Evolutionary conservation across 192 early-diverging fungal species (phyloP), one percentile per base, ranked within the genome.

Genomic region (Backusella tarrabulga): DNA sequence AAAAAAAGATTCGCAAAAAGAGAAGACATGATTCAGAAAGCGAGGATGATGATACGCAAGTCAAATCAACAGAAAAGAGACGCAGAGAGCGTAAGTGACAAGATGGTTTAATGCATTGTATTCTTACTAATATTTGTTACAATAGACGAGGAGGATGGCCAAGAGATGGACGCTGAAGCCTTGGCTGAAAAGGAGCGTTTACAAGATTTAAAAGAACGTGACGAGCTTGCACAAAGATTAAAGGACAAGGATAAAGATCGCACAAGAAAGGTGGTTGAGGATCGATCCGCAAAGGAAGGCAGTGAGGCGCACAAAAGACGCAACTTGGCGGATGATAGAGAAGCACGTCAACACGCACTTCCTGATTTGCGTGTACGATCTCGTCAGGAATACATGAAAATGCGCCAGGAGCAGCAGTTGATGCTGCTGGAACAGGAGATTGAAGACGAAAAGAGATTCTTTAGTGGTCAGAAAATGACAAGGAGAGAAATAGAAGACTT

Each of bases 301-400:
- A 85, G 88, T 1, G 93, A 96, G 77, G 83, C 90, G 8, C 78
- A 85, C 34, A 83, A 84, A 68, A 89, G 96, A 4, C 86, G 92
- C n/a, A 88, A 91, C 74, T 83, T 98, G n/a, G 96, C 95, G 6
- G 93, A 96, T 69, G 91, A 97, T 76, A 87, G 79, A 14, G 88
- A 91, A n/a, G 87, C 90, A 1, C 88, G 95, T 29, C 83, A 82
- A 26, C 82, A 87, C 44, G 93, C 90, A 15, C 79, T 97, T 21
- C 89, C 93, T 0, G 88, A 91, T 36, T 86, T 98, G n/a, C 94
- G 98, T 68, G 91, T 93, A 29, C 81, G 93, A 17, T 93, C 98
- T 11, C 92, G 97, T 54, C 94, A 96, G 72, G 91, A 95, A 80
- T 99, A 99, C 71, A 83, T 99, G 9, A 90, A 91, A 63, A 91